Percentiles rank a stretch among this genome's conserved stretches.
Conservation (phyloP, 257 asterid genomes). For the Linaria vulgaris region DNA sequence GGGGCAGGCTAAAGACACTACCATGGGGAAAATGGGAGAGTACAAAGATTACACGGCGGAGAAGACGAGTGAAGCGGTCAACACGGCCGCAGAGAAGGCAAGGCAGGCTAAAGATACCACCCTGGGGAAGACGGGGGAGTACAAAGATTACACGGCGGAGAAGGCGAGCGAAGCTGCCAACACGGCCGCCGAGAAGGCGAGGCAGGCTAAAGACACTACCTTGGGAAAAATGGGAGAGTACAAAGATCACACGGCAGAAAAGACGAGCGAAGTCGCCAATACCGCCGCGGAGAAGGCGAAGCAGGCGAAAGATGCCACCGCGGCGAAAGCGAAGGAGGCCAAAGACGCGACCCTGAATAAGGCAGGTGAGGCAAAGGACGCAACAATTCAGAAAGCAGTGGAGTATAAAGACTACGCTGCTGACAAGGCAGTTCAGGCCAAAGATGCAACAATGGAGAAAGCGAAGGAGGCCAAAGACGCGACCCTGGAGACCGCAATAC, state of each 20-base stretch:
- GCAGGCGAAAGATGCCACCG: neutral
- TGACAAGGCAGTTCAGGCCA: conserved; percentile 32
- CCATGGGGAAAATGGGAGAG: neutral
- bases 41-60: conserved; percentile 13
- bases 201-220: conserved; percentile 17
- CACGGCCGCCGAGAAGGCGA: conserved; percentile 28
- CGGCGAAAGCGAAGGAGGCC: neutral
- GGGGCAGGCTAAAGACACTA: conserved; percentile 16
- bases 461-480: conserved; percentile 10
- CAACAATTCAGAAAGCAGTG: neutral
- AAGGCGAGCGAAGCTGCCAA: conserved; percentile 21
- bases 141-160: conserved; percentile 6
- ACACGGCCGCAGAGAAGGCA: conserved; percentile 30
- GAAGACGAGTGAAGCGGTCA: conserved; percentile 15
- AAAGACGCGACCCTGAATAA: conserved; percentile 21
- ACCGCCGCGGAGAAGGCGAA: conserved; percentile 21
- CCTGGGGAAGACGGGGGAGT: neutral
- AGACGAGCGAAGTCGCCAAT: conserved; percentile 17
- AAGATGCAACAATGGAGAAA: conserved; percentile 25
- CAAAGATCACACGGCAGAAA: conserved; percentile 8
- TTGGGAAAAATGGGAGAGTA: neutral
- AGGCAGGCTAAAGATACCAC: conserved; percentile 19
- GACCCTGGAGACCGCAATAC: neutral
- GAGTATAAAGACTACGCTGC: conserved; percentile 2
- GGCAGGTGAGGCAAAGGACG: conserved; percentile 22